These are phyloP conservation scores for Cyclotella baltica DNA, from an alignment of 108 stramenopile genomes.

Conservation along the genomic window DNA sequence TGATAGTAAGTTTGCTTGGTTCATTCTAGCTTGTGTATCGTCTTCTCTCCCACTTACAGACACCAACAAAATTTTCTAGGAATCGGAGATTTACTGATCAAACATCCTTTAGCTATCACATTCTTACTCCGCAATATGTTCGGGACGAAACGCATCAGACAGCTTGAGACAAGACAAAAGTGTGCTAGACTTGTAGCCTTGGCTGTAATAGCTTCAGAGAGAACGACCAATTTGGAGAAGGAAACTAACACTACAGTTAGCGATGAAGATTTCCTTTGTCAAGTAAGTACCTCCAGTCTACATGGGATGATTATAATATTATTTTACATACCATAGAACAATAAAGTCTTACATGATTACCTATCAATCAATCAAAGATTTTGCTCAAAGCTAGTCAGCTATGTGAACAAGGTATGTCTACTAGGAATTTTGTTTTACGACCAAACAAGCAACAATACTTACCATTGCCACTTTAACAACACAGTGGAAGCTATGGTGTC, in stretches of 20 bases:
- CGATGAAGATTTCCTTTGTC: conserved; percentile 65
- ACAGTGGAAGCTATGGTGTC: conserved; percentile 82
- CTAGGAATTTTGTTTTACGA: not conserved
- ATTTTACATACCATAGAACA: not conserved
- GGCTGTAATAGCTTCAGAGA: conserved; percentile 70
- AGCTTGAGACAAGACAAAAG: conserved; percentile 59
- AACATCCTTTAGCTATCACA: conserved; percentile 69
- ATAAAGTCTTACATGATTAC: too few relatives aligned
- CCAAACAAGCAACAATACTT: not conserved
- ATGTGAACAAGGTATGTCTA: conserved; percentile 61
- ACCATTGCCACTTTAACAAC: not conserved
- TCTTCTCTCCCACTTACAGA: not conserved
- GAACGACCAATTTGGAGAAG: conserved; percentile 32
- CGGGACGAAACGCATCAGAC: conserved; percentile 53
- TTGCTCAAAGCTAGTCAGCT: conserved; percentile 69
- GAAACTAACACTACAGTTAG: conserved; percentile 15
- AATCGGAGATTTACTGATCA: conserved; percentile 68
- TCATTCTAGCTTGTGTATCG: not conserved
- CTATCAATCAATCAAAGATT: too few relatives aligned
- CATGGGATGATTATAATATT: not conserved
- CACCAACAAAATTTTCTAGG: not conserved
- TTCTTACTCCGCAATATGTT: conserved; percentile 71
- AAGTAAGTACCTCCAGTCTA: not conserved
- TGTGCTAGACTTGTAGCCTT: conserved; percentile 77
- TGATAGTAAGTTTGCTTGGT: conserved; percentile 21